phyloP scores from a whole-genome alignment of 306 rosid species.

The Acacia acuminata region DNA sequence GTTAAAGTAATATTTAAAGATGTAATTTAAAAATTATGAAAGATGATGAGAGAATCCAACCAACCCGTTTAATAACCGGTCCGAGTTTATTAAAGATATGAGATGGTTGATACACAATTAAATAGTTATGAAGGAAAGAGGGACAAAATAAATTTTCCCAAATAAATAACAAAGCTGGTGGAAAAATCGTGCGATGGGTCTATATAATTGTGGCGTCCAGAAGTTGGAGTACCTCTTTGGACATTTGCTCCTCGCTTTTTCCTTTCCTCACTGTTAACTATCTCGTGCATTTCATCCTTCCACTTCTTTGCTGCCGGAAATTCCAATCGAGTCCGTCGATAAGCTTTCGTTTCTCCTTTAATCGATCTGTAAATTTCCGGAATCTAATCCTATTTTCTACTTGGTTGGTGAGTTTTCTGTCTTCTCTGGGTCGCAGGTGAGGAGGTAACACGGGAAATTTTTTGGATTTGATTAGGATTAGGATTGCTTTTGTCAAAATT shows the following conservation, averaged over 20 bases:
- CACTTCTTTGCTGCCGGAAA: not conserved
- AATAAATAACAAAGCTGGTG: not conserved
- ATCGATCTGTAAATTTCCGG: conserved; percentile 41
- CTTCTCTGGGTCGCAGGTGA: not conserved
- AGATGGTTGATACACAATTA: no score
- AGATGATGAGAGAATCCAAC: no score
- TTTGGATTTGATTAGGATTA: not conserved
- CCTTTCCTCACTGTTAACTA: not conserved
- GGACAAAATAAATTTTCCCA: not conserved
- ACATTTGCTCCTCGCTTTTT: not conserved
- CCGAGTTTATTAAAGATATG: no score
- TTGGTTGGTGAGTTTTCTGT: conserved; percentile 5
- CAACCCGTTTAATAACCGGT: no score
- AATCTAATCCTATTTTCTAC: not conserved
- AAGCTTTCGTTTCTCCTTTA: not conserved
- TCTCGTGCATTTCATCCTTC: not conserved
- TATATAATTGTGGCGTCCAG: conserved; percentile 40
- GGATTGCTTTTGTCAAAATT: not conserved
- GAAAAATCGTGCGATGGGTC: not conserved
- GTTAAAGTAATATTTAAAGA: no score
- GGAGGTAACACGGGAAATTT: not conserved
- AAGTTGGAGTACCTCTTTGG: not conserved
- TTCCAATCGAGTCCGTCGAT: not conserved
- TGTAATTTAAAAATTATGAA: no score
- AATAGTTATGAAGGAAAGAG: not conserved